These are phyloP conservation scores for Fusarium sp. DNA, from an alignment of 2,329 filamentous ascomycete genomes.

Conservation along the genomic window DNA sequence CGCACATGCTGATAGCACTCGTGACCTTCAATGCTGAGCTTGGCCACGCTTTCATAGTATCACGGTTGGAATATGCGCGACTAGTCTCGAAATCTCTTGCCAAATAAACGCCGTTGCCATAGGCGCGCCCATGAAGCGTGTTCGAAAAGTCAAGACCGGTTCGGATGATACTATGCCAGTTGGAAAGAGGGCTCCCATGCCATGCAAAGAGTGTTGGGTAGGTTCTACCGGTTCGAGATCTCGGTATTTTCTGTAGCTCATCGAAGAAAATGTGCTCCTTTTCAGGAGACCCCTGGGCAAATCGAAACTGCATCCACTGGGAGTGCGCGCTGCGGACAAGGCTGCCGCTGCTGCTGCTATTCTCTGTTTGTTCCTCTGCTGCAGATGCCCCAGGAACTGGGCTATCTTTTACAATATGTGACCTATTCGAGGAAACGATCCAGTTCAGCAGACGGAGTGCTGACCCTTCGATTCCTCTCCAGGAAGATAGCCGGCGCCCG, in stretches of 20 bases:
- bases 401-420: slow-evolving; percentile 83
- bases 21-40: slow-evolving; percentile 70
- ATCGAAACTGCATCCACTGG: slow-evolving; percentile 80
- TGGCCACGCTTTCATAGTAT: slow-evolving; percentile 61
- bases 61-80: slow-evolving; percentile 7
- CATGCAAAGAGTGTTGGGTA: slow-evolving; percentile 83
- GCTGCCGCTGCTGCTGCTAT: slow-evolving; percentile 21
- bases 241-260: slow-evolving; percentile 59
- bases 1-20: slow-evolving; percentile 77
- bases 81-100: slow-evolving; percentile 50
- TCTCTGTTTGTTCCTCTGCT: slow-evolving; percentile 6
- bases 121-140: slow-evolving; percentile 71
- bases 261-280: slow-evolving; percentile 80
- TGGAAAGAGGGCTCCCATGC: slow-evolving; percentile 79
- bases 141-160: slow-evolving; percentile 79
- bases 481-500: slow-evolving; percentile 52
- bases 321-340: slow-evolving; percentile 69
- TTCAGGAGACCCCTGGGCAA: slow-evolving; percentile 87
- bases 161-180: slow-evolving; percentile 92
- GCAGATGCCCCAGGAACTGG: slow-evolving; percentile 34
- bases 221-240: slow-evolving; percentile 44
- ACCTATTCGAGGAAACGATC: slow-evolving; percentile 90
- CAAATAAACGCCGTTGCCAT: slow-evolving; percentile 85
- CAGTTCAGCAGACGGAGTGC: slow-evolving; percentile 78
- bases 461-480: slow-evolving; percentile 68